These are phyloP conservation scores for Fusarium illudens DNA, from an alignment of 2,329 filamentous ascomycete species.

Conservation along the genomic window DNA sequence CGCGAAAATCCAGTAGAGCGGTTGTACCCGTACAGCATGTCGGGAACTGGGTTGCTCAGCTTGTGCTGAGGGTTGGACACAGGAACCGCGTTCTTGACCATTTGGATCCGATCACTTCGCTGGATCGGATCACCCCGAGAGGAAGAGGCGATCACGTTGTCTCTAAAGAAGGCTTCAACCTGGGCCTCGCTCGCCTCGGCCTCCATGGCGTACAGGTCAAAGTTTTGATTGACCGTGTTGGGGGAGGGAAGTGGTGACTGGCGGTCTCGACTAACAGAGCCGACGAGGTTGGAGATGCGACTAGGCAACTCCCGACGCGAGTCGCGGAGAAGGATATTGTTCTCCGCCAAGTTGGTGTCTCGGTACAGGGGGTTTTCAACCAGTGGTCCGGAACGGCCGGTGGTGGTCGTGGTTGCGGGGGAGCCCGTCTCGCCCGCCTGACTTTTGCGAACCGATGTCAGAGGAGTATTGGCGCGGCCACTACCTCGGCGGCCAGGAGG, in stretches of 20 bases:
- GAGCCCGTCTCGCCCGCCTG: background rate
- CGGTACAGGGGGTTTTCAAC: slow-evolving; percentile 7
- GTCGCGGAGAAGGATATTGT: slow-evolving; percentile 2
- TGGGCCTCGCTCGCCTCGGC: background rate
- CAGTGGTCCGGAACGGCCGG: background rate
- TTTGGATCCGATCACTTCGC: slow-evolving; percentile 3
- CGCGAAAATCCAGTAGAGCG: background rate
- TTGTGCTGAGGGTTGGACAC: background rate
- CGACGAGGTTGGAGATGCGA: background rate
- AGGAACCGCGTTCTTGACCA: background rate
- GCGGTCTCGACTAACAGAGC: background rate
- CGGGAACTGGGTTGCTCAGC: slow-evolving; percentile 6
- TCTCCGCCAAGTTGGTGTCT: background rate
- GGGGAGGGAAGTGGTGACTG: background rate
- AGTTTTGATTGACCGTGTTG: background rate
- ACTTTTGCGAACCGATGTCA: background rate
- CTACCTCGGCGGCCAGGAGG: background rate
- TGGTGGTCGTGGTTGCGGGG: background rate
- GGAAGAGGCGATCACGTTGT: background rate
- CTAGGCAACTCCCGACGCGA: background rate
- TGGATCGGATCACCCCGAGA: background rate
- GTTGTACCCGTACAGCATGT: slow-evolving; percentile 12
- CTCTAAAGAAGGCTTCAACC: slow-evolving; percentile 3
- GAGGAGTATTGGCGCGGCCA: background rate
- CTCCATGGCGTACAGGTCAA: background rate